Evolutionary conservation across 148 eudicot species (phyloP).

Genomic region (Mesembryanthemum crystallinum): DNA sequence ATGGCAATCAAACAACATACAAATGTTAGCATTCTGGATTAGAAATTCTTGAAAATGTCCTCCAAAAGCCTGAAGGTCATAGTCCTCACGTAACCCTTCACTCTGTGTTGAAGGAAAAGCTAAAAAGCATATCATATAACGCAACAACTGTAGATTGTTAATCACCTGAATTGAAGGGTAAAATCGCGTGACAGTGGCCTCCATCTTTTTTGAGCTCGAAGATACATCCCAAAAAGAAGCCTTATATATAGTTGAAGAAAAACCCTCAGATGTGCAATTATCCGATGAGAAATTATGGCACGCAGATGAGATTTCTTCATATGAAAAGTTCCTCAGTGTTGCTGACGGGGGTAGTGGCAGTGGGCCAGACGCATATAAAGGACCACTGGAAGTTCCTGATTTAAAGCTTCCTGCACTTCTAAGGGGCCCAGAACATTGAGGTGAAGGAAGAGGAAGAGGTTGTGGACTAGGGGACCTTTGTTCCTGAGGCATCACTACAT

Average conservation of each 20-base stretch:
- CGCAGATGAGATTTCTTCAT: conserved; percentile 72
- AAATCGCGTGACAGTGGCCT: conserved; percentile 80
- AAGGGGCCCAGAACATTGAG: conserved; percentile 43
- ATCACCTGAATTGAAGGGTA: conserved; percentile 67
- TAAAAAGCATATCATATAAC: background rate
- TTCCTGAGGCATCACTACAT: conserved; percentile 44
- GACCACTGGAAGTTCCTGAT: conserved; percentile 52
- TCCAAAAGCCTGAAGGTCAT: background rate
- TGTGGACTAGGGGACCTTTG: conserved; percentile 64
- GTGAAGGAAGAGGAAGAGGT: conserved; percentile 96
- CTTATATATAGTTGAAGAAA: conserved; percentile 64
- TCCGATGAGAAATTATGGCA: conserved; percentile 86
- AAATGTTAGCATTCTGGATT: conserved; percentile 10
- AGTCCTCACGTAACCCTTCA: conserved; percentile 1
- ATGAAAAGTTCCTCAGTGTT: conserved; percentile 57
- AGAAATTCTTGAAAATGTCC: conserved; percentile 4
- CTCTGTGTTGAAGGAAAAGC: background rate
- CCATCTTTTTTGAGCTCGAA: conserved; percentile 49
- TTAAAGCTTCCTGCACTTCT: conserved; percentile 67
- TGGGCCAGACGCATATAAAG: conserved; percentile 67
- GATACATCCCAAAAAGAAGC: conserved; percentile 69
- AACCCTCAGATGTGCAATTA: conserved; percentile 71
- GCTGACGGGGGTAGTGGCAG: conserved; percentile 67
- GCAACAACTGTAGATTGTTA: conserved; percentile 14
- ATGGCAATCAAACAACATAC: conserved; percentile 1